phyloP scores from a whole-genome alignment of 108 stramenopile genomes.

The Cyclotella choctawhatcheeana region DNA sequence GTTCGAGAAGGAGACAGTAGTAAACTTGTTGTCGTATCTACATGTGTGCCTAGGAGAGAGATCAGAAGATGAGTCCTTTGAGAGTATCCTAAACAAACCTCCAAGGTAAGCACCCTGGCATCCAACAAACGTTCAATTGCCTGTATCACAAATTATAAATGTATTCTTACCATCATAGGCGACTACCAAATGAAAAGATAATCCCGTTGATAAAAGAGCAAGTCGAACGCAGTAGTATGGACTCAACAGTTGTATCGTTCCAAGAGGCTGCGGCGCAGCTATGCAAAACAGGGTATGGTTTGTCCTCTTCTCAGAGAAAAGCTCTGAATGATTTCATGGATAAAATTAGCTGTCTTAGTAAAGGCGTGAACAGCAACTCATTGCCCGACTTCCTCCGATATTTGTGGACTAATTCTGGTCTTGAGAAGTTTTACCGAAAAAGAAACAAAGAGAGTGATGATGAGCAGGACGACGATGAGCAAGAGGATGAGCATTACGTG shows the following conservation, averaged over 20 bases:
- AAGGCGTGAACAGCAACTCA: not conserved
- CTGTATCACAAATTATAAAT: not conserved
- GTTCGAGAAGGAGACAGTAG: constrained; percentile 17
- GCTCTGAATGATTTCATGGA: not conserved
- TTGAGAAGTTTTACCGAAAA: not conserved
- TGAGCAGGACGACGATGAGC: not conserved
- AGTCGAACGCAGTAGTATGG: not conserved
- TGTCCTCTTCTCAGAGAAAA: not conserved
- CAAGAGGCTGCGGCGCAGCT: not conserved
- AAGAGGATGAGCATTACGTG: not conserved
- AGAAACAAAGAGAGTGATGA: not conserved
- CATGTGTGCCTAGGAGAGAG: constrained; percentile 9
- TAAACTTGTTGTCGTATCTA: constrained; percentile 25
- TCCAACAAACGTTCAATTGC: not conserved
- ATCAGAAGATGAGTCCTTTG: constrained; percentile 24
- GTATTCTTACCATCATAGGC: not conserved
- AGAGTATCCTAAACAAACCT: constrained; percentile 13
- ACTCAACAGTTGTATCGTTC: not conserved
- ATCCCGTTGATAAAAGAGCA: not conserved
- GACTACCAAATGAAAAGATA: not conserved
- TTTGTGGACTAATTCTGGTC: not conserved
- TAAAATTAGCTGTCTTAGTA: not conserved
- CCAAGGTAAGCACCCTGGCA: not conserved
- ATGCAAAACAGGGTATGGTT: constrained; percentile 1
- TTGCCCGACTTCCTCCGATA: not conserved